Evolutionary conservation across 1,284 basidiomycete species (phyloP), one percentile per base, ranked within the genome.

Genomic region (Cryptococcus jaspeensis): DNA sequence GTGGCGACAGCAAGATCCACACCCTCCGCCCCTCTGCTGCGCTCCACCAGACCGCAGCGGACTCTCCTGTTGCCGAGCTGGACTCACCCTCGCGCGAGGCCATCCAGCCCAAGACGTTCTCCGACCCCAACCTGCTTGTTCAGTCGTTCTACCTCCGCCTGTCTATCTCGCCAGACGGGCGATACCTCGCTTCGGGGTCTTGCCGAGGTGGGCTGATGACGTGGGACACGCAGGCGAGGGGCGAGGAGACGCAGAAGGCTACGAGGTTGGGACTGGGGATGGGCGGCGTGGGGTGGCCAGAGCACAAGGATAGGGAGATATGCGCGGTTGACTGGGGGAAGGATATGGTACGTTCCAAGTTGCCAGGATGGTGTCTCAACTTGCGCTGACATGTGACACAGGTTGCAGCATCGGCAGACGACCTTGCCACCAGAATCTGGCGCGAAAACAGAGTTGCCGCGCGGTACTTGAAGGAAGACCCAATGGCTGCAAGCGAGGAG

Each of bases 271-370:
- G 58, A 1, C 37, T 65, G 42, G 60, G 63, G 5, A 36, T 50
- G 25, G 53, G 60, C 28, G 59, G 52, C 12, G 53, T 54, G 3
- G 45, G 51, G 13, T 62, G 57, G 67, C 50, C 64, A 42, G 53
- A 58, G 38, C 53, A 57, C n/a, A 43, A 62, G 22, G 59, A 64
- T 45, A 59, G 69, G 6, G 73, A 77, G 53, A 69, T 77, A 0
- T 62, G 67, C 9, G 73, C 75, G 2, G 65, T 77, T 0, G 77
- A 76, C 58, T 75, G 73, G 73, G 77, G 69, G 6, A 66, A 69
- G 43, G 75, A 76, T 54, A 71, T 75, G 28, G 28, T 32, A 32
- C 28, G 9, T 32, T 32, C 28, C 28, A 9, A 32, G 28, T 9
- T 32, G 5, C 28, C 9, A 5, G 9, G 28, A 5, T 32, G 4